Conservation (phyloP, 371 early-diverging fungal genomes). For the Mucor plumbeus region DNA sequence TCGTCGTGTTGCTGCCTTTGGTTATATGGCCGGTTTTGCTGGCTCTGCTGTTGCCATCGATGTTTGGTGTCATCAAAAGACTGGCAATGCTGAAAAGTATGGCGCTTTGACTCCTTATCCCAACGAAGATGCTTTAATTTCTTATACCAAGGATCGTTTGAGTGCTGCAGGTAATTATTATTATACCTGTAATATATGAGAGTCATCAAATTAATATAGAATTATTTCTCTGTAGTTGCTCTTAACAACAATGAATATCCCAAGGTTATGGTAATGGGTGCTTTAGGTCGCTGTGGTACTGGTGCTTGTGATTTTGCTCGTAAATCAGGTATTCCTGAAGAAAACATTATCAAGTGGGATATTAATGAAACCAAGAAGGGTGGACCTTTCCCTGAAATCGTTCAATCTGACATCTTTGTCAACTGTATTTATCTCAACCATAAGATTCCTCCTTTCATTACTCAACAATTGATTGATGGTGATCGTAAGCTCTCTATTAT, state of each 20-base stretch:
- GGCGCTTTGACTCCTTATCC: conserved; percentile 84
- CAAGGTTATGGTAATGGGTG: conserved; percentile 96
- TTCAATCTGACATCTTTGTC: conserved; percentile 91
- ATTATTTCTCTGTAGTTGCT: conserved; percentile 32
- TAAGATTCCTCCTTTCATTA: conserved; percentile 94
- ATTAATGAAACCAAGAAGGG: conserved; percentile 92
- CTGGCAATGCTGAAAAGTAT: conserved; percentile 50
- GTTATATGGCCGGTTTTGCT: conserved; percentile 96
- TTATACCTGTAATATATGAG: background rate
- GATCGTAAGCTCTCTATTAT: conserved; percentile 80
- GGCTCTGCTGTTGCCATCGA: conserved; percentile 93
- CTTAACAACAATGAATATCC: conserved; percentile 71
- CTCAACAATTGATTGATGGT: conserved; percentile 74
- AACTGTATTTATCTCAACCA: conserved; percentile 96
- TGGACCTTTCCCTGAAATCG: conserved; percentile 93
- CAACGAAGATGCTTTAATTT: conserved; percentile 82
- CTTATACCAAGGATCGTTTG: conserved; percentile 73
- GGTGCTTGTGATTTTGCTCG: conserved; percentile 89
- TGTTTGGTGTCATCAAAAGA: conserved; percentile 87
- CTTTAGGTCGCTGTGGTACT: conserved; percentile 93
- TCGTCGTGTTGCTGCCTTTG: conserved; percentile 96
- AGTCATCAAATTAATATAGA: background rate
- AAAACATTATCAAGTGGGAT: conserved; percentile 94
- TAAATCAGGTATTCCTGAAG: conserved; percentile 86
- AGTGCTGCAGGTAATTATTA: conserved; percentile 63